A percentile compares a stretch with the other conserved stretches of the same genome.
These are phyloP conservation scores for Xylaria sp. DNA, from an alignment of 2,329 filamentous ascomycete genomes.

Conservation along the genomic window DNA sequence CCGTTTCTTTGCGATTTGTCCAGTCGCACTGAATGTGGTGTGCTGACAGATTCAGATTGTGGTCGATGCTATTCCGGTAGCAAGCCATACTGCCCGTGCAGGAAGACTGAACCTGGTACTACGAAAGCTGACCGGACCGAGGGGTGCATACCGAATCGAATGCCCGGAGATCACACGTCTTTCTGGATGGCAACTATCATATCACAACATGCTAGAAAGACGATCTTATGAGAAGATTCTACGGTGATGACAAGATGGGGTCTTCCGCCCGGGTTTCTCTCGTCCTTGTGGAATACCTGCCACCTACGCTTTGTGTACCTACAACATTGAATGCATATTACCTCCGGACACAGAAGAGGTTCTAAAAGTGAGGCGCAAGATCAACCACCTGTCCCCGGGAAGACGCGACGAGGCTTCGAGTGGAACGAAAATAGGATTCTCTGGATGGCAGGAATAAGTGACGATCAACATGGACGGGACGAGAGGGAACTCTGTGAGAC, in stretches of 20 bases:
- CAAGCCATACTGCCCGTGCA: background rate
- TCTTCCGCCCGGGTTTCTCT: too few relatives aligned
- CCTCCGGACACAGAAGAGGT: too few relatives aligned
- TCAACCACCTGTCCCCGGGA: too few relatives aligned
- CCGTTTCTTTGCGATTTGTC: conserved; percentile 7
- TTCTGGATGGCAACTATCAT: background rate
- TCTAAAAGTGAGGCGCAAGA: too few relatives aligned
- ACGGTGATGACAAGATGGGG: background rate
- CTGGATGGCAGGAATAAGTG: too few relatives aligned
- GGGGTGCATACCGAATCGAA: background rate
- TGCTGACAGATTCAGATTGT: background rate
- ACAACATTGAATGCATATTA: too few relatives aligned
- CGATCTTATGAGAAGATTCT: background rate
- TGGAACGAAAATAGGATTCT: too few relatives aligned
- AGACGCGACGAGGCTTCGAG: too few relatives aligned
- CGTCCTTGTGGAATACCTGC: too few relatives aligned
- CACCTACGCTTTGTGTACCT: too few relatives aligned
- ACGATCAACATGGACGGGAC: too few relatives aligned
- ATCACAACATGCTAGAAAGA: background rate
- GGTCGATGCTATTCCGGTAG: background rate
- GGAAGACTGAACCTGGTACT: background rate
- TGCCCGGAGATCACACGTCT: background rate
- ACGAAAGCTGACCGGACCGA: background rate
- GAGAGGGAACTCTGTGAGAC: too few relatives aligned
- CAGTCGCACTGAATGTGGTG: conserved; percentile 11